Evolutionary conservation across 106 monocot species (phyloP).

Genomic region (Dioscorea zingiberensis): DNA sequence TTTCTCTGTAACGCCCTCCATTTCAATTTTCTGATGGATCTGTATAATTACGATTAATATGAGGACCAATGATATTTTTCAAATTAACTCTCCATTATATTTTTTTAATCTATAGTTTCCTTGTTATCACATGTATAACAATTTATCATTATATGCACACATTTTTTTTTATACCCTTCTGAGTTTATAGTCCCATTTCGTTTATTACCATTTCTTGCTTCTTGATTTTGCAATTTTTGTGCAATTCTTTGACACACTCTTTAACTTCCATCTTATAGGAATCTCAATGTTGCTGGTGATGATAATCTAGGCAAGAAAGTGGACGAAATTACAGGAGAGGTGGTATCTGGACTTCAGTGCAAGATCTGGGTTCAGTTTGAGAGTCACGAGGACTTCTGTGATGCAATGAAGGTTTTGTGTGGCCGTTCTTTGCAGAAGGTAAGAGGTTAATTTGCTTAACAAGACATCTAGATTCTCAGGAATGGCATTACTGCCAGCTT

Average conservation of each 20-base stretch:
- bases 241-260: not conserved
- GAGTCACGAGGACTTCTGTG: slow-evolving; percentile 57
- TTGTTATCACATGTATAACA: no score
- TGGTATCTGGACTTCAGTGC: slow-evolving; percentile 77
- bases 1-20: no score
- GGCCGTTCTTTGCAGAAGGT: slow-evolving; percentile 91
- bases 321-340: slow-evolving; percentile 33
- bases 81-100: no score
- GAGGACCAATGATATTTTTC: no score
- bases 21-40: no score
- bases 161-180: no score
- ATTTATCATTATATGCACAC: no score
- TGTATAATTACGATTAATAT: no score
- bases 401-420: slow-evolving; percentile 69
- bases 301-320: slow-evolving; percentile 44
- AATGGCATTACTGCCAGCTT: not conserved
- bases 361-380: slow-evolving; percentile 89
- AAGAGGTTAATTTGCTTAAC: not conserved
- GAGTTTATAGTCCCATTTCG: no score
- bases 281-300: slow-evolving; percentile 64
- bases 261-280: slow-evolving; percentile 48
- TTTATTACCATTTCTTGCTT: no score
- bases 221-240: no score
- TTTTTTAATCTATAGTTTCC: no score
- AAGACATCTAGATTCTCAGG: not conserved